These are phyloP conservation scores for Epicoccum sorghinum DNA, from an alignment of 2,329 filamentous ascomycete species.

Conservation along the genomic window DNA sequence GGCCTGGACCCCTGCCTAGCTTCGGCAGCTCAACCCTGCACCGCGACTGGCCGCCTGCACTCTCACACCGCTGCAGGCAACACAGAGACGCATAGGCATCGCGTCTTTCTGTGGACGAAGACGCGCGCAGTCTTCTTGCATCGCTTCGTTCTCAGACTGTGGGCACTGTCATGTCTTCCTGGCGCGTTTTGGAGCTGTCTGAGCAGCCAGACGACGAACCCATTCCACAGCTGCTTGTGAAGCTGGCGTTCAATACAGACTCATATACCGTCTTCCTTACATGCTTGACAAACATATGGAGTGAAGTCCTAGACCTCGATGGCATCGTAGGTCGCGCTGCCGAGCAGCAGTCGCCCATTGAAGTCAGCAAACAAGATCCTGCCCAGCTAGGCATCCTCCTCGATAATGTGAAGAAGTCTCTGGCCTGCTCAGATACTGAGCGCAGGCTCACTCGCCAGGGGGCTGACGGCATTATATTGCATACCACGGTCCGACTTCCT, in stretches of 20 bases:
- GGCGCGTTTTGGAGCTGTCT: slow-evolving; percentile 40
- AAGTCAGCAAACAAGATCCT: slow-evolving; percentile 68
- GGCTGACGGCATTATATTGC: slow-evolving; percentile 54
- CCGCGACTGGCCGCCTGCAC: slow-evolving; percentile 9
- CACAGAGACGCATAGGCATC: neutral
- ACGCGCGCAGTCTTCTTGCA: neutral
- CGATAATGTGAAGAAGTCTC: slow-evolving; percentile 62
- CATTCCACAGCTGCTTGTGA: slow-evolving; percentile 68
- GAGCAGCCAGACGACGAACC: slow-evolving; percentile 27
- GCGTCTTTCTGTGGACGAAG: neutral
- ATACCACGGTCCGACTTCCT: slow-evolving; percentile 66
- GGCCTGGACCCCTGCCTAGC: neutral
- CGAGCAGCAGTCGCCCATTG: slow-evolving; percentile 71
- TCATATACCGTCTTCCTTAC: slow-evolving; percentile 72
- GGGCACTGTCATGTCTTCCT: slow-evolving; percentile 37
- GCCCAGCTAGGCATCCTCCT: slow-evolving; percentile 73
- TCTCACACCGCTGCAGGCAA: neutral
- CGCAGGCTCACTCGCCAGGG: slow-evolving; percentile 42
- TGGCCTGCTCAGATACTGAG: slow-evolving; percentile 47
- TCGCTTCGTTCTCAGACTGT: neutral
- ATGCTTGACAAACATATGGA: slow-evolving; percentile 77
- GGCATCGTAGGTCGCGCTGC: slow-evolving; percentile 68
- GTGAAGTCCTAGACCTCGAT: slow-evolving; percentile 66
- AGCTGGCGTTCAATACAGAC: slow-evolving; percentile 59
- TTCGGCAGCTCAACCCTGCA: slow-evolving; percentile 5